Percentiles rank a stretch among this genome's conserved stretches.
These are phyloP conservation scores for Mesembryanthemum crystallinum DNA, from an alignment of 148 eudicot genomes.

Conservation along the genomic window DNA sequence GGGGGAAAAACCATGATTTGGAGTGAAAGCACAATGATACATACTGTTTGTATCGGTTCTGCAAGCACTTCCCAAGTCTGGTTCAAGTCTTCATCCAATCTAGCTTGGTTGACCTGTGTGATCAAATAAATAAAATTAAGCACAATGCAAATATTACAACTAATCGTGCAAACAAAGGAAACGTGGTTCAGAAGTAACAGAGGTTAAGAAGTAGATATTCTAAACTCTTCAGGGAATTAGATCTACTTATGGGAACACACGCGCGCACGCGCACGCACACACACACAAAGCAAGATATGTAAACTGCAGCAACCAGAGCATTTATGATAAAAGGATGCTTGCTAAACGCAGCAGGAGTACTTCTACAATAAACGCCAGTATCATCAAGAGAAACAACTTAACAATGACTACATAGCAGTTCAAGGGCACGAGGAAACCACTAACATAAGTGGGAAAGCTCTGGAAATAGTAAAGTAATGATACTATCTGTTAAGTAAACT, in stretches of 20 bases:
- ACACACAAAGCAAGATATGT: too few species aligned
- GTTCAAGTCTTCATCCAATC: conserved; percentile 69
- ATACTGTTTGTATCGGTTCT: conserved; percentile 93
- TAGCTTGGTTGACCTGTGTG: conserved; percentile 74
- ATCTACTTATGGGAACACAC: not conserved
- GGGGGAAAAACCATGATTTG: not conserved
- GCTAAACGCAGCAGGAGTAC: not conserved
- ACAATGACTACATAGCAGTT: not conserved
- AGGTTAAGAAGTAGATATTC: not conserved
- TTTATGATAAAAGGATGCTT: not conserved
- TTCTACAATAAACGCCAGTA: not conserved
- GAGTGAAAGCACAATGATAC: conserved; percentile 22
- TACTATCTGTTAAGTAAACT: not conserved
- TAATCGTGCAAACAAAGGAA: not conserved
- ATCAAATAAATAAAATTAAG: not conserved
- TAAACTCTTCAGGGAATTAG: not conserved
- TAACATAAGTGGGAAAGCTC: not conserved
- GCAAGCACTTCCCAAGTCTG: conserved; percentile 97
- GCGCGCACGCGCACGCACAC: too few species aligned
- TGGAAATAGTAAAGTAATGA: not conserved
- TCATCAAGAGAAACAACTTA: not conserved
- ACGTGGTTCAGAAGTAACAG: not conserved
- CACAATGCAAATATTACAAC: not conserved
- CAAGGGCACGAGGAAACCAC: not conserved
- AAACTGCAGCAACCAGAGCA: not conserved